Base-by-base conservation (phyloP, 768 basidiomycete genomes). In the Boletus sensibilis region DNA sequence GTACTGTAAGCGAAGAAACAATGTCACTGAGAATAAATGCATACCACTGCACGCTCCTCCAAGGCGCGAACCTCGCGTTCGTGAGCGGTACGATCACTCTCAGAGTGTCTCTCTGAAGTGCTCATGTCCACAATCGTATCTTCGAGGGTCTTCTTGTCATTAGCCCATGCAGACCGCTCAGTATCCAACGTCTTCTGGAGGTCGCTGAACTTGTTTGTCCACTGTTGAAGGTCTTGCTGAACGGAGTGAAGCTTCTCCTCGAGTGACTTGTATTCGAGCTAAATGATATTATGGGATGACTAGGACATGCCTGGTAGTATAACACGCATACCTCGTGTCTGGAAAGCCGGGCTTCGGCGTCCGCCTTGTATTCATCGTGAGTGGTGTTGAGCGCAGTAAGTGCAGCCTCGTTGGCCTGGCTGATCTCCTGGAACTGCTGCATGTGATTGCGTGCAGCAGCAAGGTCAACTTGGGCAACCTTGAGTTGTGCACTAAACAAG, bases 381-480 rank as follows among this genome's bases (percentile, higher is more conserved):
- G 89, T 92, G 0, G 75, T 63, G 53, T 85, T 91, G 41, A 94
- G 72, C 33, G 82, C 80, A 29, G 82, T 77, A 8, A 95, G 76
- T 10, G 92, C 90, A 59, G 80, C 81, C 68, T 94, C 93, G 63
- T 82, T 92, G 0, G 90, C 88, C 64, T 87, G 82, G 58, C 88
- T 88, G 62, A 95, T 94, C 60, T 89, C 86, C 67, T 90, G 83
- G 82, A 88, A 94, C 69, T 94, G 93, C 56, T 88, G 82, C 29
- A 88, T 85, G 64, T 93, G 90, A 43, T 74, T 82, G 53, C 81
- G 81, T 1, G 91, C 86, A 20, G 83, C 76, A 11, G 84, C 78
- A 35, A 93, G 80, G 61, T 94, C 92, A 23, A 90, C 80, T 69
- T 94, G 85, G 2, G 87, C 79, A 2, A 90, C 78, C 73, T 91